A percentile compares a stretch with the other conserved stretches of the same genome.
phyloP scores from a whole-genome alignment of 2,329 filamentous ascomycete genomes.

The Bipolaris sorokiniana region DNA sequence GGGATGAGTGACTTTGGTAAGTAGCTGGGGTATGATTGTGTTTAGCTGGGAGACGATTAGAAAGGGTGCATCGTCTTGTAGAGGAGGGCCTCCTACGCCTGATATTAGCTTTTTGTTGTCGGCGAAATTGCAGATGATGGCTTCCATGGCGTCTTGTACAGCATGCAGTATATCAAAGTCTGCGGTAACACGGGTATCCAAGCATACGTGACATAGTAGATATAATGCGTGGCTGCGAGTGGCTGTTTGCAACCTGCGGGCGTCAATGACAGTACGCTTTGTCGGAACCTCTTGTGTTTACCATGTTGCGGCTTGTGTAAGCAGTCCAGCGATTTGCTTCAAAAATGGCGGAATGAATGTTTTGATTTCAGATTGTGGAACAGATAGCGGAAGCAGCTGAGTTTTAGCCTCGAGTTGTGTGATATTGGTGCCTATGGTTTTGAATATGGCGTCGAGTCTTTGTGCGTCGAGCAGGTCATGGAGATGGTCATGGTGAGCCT shows the following conservation, averaged over 20 bases:
- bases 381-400: conserved; percentile 14
- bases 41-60: conserved; percentile 36
- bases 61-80: conserved; percentile 21
- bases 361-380: conserved; percentile 16
- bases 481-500: conserved; percentile 35
- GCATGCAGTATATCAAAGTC: conserved; percentile 23
- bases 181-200: conserved; percentile 41
- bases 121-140: conserved; percentile 37
- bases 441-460: conserved; percentile 61
- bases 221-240: conserved; percentile 31
- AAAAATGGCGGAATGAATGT: conserved; percentile 29
- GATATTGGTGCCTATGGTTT: conserved; percentile 60
- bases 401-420: conserved; percentile 5
- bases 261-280: conserved; percentile 8
- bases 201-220: conserved; percentile 37
- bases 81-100: conserved; percentile 27
- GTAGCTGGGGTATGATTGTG: conserved; percentile 32
- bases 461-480: conserved; percentile 48
- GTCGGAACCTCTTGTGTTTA: conserved; percentile 15
- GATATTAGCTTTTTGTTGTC: conserved; percentile 29
- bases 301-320: conserved; percentile 36
- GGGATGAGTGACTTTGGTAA: conserved; percentile 52
- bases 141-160: conserved; percentile 44
- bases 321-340: conserved; percentile 29
- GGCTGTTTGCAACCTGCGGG: conserved; percentile 28